phyloP scores from a whole-genome alignment of 345 rosid species.

The Combretum micranthum region DNA sequence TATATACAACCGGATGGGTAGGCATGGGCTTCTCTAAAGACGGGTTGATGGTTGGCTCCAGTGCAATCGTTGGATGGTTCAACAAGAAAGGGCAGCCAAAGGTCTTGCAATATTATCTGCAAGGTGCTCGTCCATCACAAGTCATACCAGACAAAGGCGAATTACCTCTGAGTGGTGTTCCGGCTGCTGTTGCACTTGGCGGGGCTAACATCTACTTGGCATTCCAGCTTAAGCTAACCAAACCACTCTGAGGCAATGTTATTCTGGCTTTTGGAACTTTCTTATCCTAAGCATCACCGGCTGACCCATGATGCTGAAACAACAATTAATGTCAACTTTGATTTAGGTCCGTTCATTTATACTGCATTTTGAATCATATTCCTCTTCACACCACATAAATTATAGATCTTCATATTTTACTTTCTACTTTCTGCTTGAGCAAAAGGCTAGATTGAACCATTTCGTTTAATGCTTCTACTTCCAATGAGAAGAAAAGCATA shows the following conservation, averaged over 20 bases:
- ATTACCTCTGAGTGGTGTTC: constrained; percentile 52
- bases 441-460: no score
- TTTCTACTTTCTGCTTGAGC: no score
- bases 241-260: constrained; percentile 40
- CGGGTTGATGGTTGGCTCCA: constrained; percentile 89
- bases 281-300: constrained; percentile 41
- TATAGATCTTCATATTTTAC: no score
- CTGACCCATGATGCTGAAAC: constrained; percentile 59
- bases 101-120: constrained; percentile 71
- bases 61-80: constrained; percentile 89
- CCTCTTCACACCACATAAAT: no score
- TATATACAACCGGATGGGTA: constrained; percentile 91
- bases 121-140: constrained; percentile 48
- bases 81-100: constrained; percentile 63
- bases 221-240: constrained; percentile 60
- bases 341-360: constrained; percentile 35
- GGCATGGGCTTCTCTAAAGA: constrained; percentile 83
- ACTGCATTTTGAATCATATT: not conserved
- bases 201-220: constrained; percentile 76
- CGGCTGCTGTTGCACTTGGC: constrained; percentile 62
- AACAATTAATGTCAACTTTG: constrained; percentile 57
- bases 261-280: constrained; percentile 62
- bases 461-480: no score
- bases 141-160: constrained; percentile 74
- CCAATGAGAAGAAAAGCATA: no score